Evolutionary conservation across 805 yeast genomes (phyloP), one percentile per base, ranked within the genome.

Genomic region (Wickerhamomyces chaumierensis): DNA sequence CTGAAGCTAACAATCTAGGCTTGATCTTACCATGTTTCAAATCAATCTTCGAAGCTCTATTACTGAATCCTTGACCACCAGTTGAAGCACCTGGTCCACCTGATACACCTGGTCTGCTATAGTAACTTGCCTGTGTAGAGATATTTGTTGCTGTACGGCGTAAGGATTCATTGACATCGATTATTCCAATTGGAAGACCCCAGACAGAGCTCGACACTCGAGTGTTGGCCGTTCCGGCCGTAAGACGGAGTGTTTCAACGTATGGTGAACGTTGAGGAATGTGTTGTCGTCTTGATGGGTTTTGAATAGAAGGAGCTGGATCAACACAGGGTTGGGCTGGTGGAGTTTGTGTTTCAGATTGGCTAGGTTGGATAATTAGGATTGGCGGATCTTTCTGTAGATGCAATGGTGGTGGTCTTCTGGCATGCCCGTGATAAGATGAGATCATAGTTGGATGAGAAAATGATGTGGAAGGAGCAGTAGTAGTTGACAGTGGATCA

Each of bases 1-100:
- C 92, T 18, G 81, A 72, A 2, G 88, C 90, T 42, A 82, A 62
- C 58, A 81, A 65, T 35, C 85, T 67, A 19, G 81, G 82, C 39
- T 75, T 69, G 41, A 73, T 62, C 51, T 65, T 75, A 5, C 81
- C 81, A 52, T 77, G 81, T 49, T 74, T 77, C 52, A 75, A 61
- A 40, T 75, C 80, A 18, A 60, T 55, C 40, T 57, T 57, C 28
- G 42, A 42, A 14, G 44, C 19, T 16, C 45, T 42, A 16, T 43
- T 21, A 2, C 44, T 42, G 9, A 21, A 7, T 21, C 25, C 25
- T 21, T 6, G 9, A 6, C 6, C 11, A 6, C 6, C 11, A 6
- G 9, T 11, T 21, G 25, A 21, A 21, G 6, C 11, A 21, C 9
- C 11, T 7, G 6, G 6, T 7, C 9, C 11, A 21, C 25, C 25